Evolutionary conservation across 1,284 basidiomycete genomes (phyloP).

Genomic region (Cryptococcus deneoformans): DNA sequence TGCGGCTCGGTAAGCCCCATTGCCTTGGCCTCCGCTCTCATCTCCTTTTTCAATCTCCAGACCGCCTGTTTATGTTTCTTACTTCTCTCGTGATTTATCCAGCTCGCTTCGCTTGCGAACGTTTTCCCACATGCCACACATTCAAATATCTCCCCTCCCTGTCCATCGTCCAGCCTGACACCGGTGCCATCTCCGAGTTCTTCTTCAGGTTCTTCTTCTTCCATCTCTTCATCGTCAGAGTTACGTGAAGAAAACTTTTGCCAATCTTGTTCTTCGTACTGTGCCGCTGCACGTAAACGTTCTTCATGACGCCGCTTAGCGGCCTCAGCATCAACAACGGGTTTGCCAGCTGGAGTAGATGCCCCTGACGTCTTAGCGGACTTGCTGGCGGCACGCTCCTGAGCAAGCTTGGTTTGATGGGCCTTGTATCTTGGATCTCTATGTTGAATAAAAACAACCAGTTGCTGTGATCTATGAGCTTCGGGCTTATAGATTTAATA

Average conservation of each 20-base stretch:
- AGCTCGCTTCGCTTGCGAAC: slow-evolving; percentile 89
- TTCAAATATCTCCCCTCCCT: slow-evolving; percentile 60
- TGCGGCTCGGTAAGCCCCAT: slow-evolving; percentile 14
- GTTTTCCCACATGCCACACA: slow-evolving; percentile 94
- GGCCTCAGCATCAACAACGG: slow-evolving; percentile 24
- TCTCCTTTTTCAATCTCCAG: slow-evolving; percentile 69
- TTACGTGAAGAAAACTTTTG: slow-evolving; percentile 66
- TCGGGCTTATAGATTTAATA: not conserved
- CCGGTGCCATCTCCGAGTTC: slow-evolving; percentile 34
- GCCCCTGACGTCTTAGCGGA: slow-evolving; percentile 8
- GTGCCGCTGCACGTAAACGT: slow-evolving; percentile 24
- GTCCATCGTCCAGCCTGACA: slow-evolving; percentile 30
- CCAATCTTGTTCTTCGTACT: slow-evolving; percentile 65
- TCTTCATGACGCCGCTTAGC: slow-evolving; percentile 25
- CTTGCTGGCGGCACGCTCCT: slow-evolving; percentile 13
- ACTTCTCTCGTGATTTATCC: slow-evolving; percentile 95
- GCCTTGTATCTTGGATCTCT: slow-evolving; percentile 89
- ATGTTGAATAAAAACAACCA: slow-evolving; percentile 85
- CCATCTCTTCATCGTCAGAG: slow-evolving; percentile 51
- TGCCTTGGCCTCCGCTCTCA: slow-evolving; percentile 41
- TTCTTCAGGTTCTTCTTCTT: slow-evolving; percentile 32
- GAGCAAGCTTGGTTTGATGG: slow-evolving; percentile 58
- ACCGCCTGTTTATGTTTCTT: slow-evolving; percentile 92
- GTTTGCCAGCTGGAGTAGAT: slow-evolving; percentile 12
- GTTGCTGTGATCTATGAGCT: slow-evolving; percentile 55